Evolutionary conservation across 495 filamentous ascomycete genomes (phyloP).

Genomic region (Copromyces sp.): DNA sequence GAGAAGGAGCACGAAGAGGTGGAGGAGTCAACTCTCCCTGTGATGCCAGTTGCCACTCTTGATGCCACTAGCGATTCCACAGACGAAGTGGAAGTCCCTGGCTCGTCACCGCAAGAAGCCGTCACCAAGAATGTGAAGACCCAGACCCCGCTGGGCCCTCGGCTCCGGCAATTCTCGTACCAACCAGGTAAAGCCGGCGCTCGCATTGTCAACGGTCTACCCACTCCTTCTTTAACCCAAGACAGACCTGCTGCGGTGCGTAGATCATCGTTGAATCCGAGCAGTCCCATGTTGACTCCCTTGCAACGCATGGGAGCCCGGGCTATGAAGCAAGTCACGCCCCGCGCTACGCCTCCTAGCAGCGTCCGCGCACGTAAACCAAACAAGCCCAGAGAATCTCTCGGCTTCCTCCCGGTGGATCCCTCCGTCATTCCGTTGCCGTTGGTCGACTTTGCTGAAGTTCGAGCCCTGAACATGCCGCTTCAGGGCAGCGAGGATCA

Average conservation of each 20-base stretch:
- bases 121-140: background rate
- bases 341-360: conserved; percentile 27
- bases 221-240: conserved; percentile 22
- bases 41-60: background rate
- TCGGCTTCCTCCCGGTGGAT: conserved; percentile 24
- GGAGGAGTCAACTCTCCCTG: background rate
- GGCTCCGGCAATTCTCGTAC: conserved; percentile 18
- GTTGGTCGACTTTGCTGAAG: conserved; percentile 28
- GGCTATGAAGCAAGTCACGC: conserved; percentile 25
- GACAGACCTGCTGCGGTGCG: conserved; percentile 21
- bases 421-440: conserved; percentile 34
- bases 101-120: conserved; percentile 11
- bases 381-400: conserved; percentile 10
- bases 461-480: conserved; percentile 25
- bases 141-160: conserved; percentile 7
- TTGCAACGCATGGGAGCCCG: conserved; percentile 38
- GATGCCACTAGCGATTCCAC: background rate
- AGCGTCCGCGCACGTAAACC: conserved; percentile 21
- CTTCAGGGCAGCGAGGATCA: conserved; percentile 65
- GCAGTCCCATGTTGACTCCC: conserved; percentile 26
- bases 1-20: background rate
- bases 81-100: conserved; percentile 21
- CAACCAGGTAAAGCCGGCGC: conserved; percentile 7
- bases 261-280: conserved; percentile 11
- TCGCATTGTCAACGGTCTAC: conserved; percentile 19